Conservation (phyloP, 2,329 filamentous ascomycete species). For the Daldinia sp. region DNA sequence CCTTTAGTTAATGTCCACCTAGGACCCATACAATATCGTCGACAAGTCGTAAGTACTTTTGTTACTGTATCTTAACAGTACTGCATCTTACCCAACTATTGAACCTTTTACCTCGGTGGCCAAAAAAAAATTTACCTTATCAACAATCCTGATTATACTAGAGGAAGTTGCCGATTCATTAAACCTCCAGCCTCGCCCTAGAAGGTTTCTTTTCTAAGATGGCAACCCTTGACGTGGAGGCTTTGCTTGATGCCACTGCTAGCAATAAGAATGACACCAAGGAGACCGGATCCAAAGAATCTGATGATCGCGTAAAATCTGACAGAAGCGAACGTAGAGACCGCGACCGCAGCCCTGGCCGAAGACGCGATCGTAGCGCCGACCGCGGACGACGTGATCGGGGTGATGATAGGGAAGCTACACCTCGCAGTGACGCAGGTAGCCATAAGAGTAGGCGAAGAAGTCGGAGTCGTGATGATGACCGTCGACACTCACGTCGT, state of each 20-base stretch:
- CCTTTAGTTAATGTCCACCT: slow-evolving; percentile 16
- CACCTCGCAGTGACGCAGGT: slow-evolving; percentile 79
- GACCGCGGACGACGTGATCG: slow-evolving; percentile 68
- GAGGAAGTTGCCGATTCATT: slow-evolving; percentile 11
- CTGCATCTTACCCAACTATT: neutral
- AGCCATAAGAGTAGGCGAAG: slow-evolving; percentile 85
- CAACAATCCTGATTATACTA: neutral
- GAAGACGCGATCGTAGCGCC: slow-evolving; percentile 61
- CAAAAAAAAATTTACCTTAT: neutral
- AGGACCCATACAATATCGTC: slow-evolving; percentile 21
- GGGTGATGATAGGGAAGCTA: slow-evolving; percentile 71
- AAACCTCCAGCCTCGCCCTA: slow-evolving; percentile 10
- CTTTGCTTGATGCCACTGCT: slow-evolving; percentile 87
- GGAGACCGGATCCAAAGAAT: slow-evolving; percentile 62
- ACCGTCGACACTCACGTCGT: slow-evolving; percentile 78
- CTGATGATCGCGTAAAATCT: slow-evolving; percentile 68
- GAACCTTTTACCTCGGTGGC: slow-evolving; percentile 6
- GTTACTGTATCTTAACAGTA: slow-evolving; percentile 14
- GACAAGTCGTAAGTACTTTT: slow-evolving; percentile 24
- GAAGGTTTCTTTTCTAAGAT: slow-evolving; percentile 52
- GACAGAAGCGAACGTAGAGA: slow-evolving; percentile 64
- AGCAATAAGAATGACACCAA: slow-evolving; percentile 66
- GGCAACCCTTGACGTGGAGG: slow-evolving; percentile 80
- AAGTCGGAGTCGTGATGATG: slow-evolving; percentile 82
- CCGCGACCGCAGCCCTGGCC: slow-evolving; percentile 60